These are phyloP conservation scores for Trichomonas vaginalis DNA, from an alignment of 208 protist genomes.

Conservation along the genomic window DNA sequence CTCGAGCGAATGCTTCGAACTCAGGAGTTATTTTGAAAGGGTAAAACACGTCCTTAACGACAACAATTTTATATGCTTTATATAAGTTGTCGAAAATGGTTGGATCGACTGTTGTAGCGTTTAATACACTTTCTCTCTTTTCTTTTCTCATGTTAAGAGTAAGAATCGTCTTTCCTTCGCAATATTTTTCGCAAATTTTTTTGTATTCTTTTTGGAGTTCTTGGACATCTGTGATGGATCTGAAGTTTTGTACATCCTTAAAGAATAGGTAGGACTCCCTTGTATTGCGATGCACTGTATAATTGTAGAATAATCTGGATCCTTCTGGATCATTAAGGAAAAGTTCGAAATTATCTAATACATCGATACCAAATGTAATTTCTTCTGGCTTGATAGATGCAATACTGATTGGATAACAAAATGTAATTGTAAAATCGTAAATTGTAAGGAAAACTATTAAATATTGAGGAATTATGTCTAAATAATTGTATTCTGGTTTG, in stretches of 20 bases:
- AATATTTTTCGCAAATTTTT: neutral
- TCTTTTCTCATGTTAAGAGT: neutral
- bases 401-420: neutral
- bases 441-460: neutral
- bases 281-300: neutral
- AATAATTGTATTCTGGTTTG: neutral
- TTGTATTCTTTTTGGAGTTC: neutral
- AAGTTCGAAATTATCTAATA: neutral
- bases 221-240: neutral
- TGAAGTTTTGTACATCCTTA: neutral
- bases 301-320: neutral
- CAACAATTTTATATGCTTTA: neutral
- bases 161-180: neutral
- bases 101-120: neutral
- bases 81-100: neutral
- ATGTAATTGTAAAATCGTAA: neutral
- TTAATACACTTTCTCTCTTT: neutral
- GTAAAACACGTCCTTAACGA: too few relatives aligned
- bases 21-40: too few relatives aligned
- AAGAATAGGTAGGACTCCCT: neutral
- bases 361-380: neutral
- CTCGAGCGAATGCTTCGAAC: too few relatives aligned
- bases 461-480: neutral
- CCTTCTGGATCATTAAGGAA: neutral
- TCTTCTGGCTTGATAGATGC: neutral